phyloP scores from a whole-genome alignment of 129 eudicot species.

The Centaurea solstitialis region DNA sequence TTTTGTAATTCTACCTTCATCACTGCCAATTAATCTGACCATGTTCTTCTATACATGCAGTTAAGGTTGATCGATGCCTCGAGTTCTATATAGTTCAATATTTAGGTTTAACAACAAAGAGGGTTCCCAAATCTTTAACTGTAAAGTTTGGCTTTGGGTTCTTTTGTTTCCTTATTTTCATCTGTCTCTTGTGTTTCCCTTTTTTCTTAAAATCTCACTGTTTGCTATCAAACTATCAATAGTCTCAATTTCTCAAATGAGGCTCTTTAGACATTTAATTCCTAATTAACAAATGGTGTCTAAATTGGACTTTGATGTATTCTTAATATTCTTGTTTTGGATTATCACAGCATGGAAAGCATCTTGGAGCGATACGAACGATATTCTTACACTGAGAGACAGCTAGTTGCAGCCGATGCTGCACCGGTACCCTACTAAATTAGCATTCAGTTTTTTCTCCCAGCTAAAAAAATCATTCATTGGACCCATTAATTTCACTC shows the following conservation, averaged over 20 bases:
- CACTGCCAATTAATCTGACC: neutral
- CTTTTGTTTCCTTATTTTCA: neutral
- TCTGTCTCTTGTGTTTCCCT: neutral
- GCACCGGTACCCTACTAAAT: constrained; percentile 54
- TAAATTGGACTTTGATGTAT: neutral
- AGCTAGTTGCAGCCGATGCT: constrained; percentile 55
- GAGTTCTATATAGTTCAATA: neutral
- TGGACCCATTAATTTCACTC: neutral
- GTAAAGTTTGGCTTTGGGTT: neutral
- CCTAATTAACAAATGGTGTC: neutral
- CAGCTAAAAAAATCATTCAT: neutral
- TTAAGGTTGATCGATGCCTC: neutral
- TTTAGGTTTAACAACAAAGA: neutral
- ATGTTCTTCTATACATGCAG: neutral
- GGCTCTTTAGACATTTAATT: neutral
- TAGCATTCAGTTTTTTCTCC: neutral
- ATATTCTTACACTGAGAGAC: constrained; percentile 84
- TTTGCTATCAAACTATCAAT: neutral
- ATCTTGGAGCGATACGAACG: constrained; percentile 89
- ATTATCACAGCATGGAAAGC: constrained; percentile 73
- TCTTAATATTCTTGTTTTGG: constrained; percentile 7
- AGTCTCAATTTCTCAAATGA: neutral
- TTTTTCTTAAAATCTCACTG: neutral
- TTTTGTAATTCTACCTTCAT: neutral
- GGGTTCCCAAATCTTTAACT: neutral